phyloP scores from a whole-genome alignment of 2,329 filamentous ascomycete genomes.

The Aspergillus novoparasiticus region DNA sequence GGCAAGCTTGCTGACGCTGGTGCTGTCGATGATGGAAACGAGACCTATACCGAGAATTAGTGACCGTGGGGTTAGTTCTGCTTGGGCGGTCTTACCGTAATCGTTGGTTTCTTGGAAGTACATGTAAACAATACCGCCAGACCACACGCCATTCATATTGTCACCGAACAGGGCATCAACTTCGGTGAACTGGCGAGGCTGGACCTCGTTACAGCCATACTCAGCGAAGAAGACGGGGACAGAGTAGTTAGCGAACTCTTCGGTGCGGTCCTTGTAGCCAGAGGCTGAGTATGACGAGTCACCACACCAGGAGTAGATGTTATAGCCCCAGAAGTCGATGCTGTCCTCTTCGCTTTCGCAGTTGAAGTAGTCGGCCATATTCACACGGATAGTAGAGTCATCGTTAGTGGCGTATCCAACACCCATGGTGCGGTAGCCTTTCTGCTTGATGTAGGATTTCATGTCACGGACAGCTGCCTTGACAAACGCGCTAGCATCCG shows the following conservation, averaged over 20 bases:
- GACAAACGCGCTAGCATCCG: conserved; percentile 84
- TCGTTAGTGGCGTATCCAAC: conserved; percentile 96
- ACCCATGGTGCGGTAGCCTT: conserved; percentile 74
- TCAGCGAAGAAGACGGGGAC: conserved; percentile 97
- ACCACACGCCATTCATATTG: conserved; percentile 83
- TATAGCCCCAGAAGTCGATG: conserved; percentile 99
- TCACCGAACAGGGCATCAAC: conserved; percentile 75
- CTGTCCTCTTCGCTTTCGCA: conserved; percentile 67
- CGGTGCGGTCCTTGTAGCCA: conserved; percentile 76
- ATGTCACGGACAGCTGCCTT: conserved; percentile 95
- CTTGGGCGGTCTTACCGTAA: conserved; percentile 61
- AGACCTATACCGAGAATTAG: conserved; percentile 24
- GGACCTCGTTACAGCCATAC: conserved; percentile 84
- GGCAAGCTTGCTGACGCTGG: conserved; percentile 64
- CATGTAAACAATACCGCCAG: conserved; percentile 97
- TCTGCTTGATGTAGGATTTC: conserved; percentile 84
- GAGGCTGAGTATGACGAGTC: conserved; percentile 74
- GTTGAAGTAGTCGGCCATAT: conserved; percentile 91
- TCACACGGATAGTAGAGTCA: conserved; percentile 74
- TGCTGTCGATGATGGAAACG: conserved; percentile 64
- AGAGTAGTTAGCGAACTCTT: conserved; percentile 84
- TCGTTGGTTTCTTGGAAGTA: conserved; percentile 89
- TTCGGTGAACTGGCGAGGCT: conserved; percentile 78
- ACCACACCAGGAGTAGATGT: conserved; percentile 99
- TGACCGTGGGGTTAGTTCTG: background rate